phyloP scores from a whole-genome alignment of 2,329 filamentous ascomycete species.

The Cadophora gregata region DNA sequence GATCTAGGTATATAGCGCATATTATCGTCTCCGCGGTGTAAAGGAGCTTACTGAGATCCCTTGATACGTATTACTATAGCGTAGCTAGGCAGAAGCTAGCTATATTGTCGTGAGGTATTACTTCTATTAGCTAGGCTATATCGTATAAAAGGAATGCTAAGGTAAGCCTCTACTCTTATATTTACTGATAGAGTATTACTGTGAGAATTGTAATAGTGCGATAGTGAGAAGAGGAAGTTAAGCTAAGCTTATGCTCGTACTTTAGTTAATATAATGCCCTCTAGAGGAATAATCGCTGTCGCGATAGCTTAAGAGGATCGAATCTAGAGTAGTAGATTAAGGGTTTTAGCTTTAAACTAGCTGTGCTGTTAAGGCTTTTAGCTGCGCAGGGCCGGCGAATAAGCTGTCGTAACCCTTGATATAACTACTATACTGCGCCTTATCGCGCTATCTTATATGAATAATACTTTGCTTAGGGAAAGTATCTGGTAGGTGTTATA shows the following conservation, averaged over 20 bases:
- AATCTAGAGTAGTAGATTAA: conserved; percentile 33
- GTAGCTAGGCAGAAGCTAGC: conserved; percentile 27
- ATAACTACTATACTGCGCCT: conserved; percentile 27
- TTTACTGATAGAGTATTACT: conserved; percentile 28
- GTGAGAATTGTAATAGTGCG: conserved; percentile 30
- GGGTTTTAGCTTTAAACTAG: conserved; percentile 32
- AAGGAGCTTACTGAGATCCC: conserved; percentile 27
- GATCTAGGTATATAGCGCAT: conserved; percentile 31
- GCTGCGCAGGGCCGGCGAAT: conserved; percentile 20
- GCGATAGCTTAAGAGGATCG: conserved; percentile 29
- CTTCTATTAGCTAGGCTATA: conserved; percentile 33
- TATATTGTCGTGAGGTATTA: conserved; percentile 22
- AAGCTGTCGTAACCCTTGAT: conserved; percentile 28
- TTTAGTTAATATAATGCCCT: conserved; percentile 27
- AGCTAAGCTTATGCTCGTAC: conserved; percentile 31
- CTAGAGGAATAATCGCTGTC: conserved; percentile 30
- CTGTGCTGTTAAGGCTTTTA: conserved; percentile 28
- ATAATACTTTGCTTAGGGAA: conserved; percentile 29
- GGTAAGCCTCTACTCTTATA: conserved; percentile 31
- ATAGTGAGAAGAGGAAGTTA: conserved; percentile 24
- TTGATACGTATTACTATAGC: conserved; percentile 24
- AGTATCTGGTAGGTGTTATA: conserved; percentile 27
- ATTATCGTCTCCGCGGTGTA: conserved; percentile 18
- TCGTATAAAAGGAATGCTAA: conserved; percentile 32
- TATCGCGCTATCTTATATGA: conserved; percentile 30